Evolutionary conservation across 2,329 filamentous ascomycete species (phyloP).

Genomic region (Arthrobotrys conoides): DNA sequence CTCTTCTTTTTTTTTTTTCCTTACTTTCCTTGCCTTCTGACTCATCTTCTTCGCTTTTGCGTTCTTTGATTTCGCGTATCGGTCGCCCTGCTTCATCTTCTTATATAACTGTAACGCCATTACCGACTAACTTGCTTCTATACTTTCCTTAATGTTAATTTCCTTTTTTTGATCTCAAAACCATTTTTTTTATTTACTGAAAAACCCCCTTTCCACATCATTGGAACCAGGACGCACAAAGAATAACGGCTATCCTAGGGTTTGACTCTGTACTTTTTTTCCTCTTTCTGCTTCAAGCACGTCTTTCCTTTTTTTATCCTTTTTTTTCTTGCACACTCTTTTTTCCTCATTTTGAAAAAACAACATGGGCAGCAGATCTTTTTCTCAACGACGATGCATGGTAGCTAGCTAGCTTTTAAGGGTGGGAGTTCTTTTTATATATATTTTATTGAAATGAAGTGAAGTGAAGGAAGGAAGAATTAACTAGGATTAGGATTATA

Average conservation of each 20-base stretch:
- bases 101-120: constrained; percentile 47
- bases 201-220: neutral
- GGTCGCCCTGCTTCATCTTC: constrained; percentile 1
- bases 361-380: neutral
- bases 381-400: constrained; percentile 11
- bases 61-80: constrained; percentile 12
- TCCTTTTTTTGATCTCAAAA: constrained; percentile 30
- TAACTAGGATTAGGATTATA: no score
- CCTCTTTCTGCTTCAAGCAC: constrained; percentile 13
- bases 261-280: neutral
- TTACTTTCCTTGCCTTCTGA: constrained; percentile 33
- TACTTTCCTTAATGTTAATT: constrained; percentile 60
- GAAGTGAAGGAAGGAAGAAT: neutral
- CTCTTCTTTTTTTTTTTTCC: constrained; percentile 59
- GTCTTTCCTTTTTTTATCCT: neutral
- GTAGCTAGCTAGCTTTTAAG: neutral
- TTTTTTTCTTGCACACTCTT: neutral
- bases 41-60: neutral
- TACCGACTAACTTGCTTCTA: constrained; percentile 49
- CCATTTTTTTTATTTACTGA: constrained; percentile 1
- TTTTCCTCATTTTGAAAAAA: constrained; percentile 21
- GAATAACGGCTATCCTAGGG: neutral
- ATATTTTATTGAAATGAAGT: no score
- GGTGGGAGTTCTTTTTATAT: no score
- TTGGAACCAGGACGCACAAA: constrained; percentile 13